Percentiles rank a stretch among this genome's conserved stretches.
These are phyloP conservation scores for Boletus reticuloceps DNA, from an alignment of 768 basidiomycete species.

Conservation along the genomic window DNA sequence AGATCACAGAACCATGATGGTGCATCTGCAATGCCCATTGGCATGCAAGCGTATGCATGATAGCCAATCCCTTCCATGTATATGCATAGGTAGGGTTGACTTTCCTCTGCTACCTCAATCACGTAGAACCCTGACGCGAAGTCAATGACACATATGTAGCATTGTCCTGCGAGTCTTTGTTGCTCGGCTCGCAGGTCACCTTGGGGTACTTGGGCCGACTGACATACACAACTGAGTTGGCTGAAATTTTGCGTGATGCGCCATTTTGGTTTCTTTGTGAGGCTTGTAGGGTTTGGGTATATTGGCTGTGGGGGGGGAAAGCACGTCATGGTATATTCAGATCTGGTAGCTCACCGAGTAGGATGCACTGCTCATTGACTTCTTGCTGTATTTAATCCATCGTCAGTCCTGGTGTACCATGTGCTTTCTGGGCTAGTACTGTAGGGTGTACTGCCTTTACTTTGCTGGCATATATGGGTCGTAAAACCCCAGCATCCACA, in stretches of 20 bases:
- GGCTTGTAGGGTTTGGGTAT: not conserved
- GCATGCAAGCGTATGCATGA: slow-evolving; percentile 35
- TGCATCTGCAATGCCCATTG: slow-evolving; percentile 40
- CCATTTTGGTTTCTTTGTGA: not conserved
- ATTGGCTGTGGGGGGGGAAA: not conserved
- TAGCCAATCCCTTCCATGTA: slow-evolving; percentile 39
- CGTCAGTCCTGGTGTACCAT: not conserved
- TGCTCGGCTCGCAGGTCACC: slow-evolving; percentile 42
- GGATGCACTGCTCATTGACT: not conserved
- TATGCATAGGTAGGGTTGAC: slow-evolving; percentile 32
- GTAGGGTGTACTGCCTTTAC: not conserved
- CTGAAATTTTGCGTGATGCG: slow-evolving; percentile 3
- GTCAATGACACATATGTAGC: slow-evolving; percentile 20
- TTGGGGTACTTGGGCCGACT: slow-evolving; percentile 32
- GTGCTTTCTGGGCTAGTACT: not conserved
- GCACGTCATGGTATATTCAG: not conserved
- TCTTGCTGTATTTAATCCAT: not conserved
- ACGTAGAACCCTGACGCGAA: slow-evolving; percentile 26
- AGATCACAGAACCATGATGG: slow-evolving; percentile 17
- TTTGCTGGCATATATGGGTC: not conserved
- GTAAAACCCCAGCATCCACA: not conserved
- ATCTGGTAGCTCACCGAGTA: not conserved
- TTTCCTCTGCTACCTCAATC: slow-evolving; percentile 9
- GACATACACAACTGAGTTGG: slow-evolving; percentile 25
- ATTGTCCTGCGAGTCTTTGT: slow-evolving; percentile 23